Evolutionary conservation across 495 filamentous ascomycete genomes (phyloP), one percentile per base, ranked within the genome.

Genomic region (Letharia lupina): DNA sequence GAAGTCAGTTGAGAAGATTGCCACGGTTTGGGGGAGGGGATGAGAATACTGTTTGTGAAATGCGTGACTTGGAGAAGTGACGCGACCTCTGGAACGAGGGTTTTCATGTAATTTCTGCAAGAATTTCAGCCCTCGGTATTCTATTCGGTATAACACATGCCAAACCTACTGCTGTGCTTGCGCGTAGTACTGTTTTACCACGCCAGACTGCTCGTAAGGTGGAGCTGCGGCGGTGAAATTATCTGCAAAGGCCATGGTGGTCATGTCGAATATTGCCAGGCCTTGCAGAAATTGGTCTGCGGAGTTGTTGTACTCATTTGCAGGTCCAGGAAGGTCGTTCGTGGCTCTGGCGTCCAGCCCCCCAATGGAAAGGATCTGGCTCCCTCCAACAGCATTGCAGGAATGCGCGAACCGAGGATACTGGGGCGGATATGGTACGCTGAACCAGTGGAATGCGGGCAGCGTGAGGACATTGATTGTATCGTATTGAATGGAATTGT

Each of bases 361-460:
- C 16, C 70, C 68, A 37, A 70, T 47, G n/a, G 33, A 37, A 20
- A 71, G 13, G 8, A 71, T 64, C 28, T 71, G 69, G 28, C 67
- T 56, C 2, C 63, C 58, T 16, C 64, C 69, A 7, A 69, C 61
- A 12, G 52, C 45, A 3, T 68, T 48, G 52, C 64, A 71, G 3
- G 50, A 56, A 40, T 69, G 69, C 11, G 28, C 60, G 5, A 23
- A 12, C 18, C 64, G 65, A 31, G 66, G 62, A 66, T 68, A 23
- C 13, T 56, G 41, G 11, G 64, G 67, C 10, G 28, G 31, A 60
- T 68, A 65, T 70, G 60, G 35, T 5, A 72, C 70, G 50, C 71
- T 69, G 52, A 76, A 71, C 73, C 79, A 81, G 41, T 72, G 68
- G 52, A 82, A 82, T 10, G 76, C 77, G 2, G 79, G 80, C 5